Evolutionary conservation across 2,329 filamentous ascomycete species (phyloP), one percentile per base, ranked within the genome.

Genomic region (Exophiala sideris): DNA sequence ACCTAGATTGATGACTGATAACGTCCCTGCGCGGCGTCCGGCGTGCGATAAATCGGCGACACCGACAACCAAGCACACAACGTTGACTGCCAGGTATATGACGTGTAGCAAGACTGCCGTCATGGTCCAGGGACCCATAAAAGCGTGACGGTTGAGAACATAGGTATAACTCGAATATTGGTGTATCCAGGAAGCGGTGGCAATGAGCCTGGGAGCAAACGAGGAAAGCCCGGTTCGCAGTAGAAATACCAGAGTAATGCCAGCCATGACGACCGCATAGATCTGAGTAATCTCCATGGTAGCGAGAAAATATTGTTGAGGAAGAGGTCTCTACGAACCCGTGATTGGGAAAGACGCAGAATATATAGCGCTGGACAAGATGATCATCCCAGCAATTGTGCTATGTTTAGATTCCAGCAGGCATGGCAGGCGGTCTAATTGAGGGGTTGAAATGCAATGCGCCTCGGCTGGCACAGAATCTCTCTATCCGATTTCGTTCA

Each of bases 261-360:
- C 49, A 50, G 62, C 64, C 35, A 56, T 40, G 44, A 51, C 52
- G 54, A 64, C 63, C 48, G 54, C 58, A 57, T 67, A 67, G n/a
- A 60, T 45, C 46, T 54, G 39, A 24, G 46, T 59, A 45, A 60
- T 51, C 50, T 65, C 55, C 48, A 64, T 64, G 33, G 35, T 36
- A 10, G 16, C 38, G 5, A n/a, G 10, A n/a, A 10, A 18, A 8
- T 41, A 18, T n/a, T n/a, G n/a, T n/a, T 20, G 39, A 41, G 39
- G 11, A 41, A 20, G 39, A 20, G 7, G 11, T 5, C 39, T 14
- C 9, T 16, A n/a, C 11, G 39, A n/a, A n/a, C n/a, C n/a, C n/a
- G n/a, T n/a, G 16, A 20, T 41, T 14, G n/a, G 11, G 16, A 41
- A 41, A 18, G 21, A 41, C 16, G 39, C 11, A 41, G 39, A 18